Evolutionary conservation across 495 filamentous ascomycete species (phyloP).

Genomic region (Geopyxis carbonaria): DNA sequence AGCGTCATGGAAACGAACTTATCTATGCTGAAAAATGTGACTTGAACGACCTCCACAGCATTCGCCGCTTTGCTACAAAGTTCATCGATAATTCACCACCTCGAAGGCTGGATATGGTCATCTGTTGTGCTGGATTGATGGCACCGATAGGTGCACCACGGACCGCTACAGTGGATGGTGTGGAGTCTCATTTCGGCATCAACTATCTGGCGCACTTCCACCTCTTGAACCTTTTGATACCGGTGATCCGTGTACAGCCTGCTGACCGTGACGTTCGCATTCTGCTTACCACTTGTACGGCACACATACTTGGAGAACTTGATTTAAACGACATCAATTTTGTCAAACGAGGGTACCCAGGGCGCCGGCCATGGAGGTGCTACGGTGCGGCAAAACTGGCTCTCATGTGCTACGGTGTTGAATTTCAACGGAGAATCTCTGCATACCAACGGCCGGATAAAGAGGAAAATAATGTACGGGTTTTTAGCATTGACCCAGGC

Average conservation of each 20-base stretch:
- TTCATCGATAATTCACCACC: constrained; percentile 95
- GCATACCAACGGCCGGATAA: constrained; percentile 67
- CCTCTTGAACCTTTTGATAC: constrained; percentile 72
- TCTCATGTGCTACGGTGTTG: constrained; percentile 66
- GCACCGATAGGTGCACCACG: constrained; percentile 44
- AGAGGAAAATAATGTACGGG: constrained; percentile 57
- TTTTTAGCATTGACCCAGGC: constrained; percentile 75
- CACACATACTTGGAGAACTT: constrained; percentile 48
- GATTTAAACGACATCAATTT: constrained; percentile 26
- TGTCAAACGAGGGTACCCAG: constrained; percentile 16
- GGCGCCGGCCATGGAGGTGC: constrained; percentile 35
- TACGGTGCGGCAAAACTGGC: constrained; percentile 82
- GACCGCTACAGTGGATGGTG: constrained; percentile 48
- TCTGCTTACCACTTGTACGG: constrained; percentile 68
- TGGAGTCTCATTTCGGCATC: constrained; percentile 80
- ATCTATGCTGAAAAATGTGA: constrained; percentile 94
- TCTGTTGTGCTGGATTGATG: constrained; percentile 63
- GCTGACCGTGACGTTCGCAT: constrained; percentile 84
- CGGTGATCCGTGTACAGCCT: constrained; percentile 74
- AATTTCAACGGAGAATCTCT: constrained; percentile 78
- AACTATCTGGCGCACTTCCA: constrained; percentile 96
- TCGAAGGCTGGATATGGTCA: constrained; percentile 79
- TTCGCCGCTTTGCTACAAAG: constrained; percentile 89
- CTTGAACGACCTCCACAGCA: constrained; percentile 64
- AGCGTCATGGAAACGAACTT: constrained; percentile 61